A percentile compares a stretch with the other conserved stretches of the same genome.
phyloP scores from a whole-genome alignment of 306 rosid genomes.

The Delonix regia region DNA sequence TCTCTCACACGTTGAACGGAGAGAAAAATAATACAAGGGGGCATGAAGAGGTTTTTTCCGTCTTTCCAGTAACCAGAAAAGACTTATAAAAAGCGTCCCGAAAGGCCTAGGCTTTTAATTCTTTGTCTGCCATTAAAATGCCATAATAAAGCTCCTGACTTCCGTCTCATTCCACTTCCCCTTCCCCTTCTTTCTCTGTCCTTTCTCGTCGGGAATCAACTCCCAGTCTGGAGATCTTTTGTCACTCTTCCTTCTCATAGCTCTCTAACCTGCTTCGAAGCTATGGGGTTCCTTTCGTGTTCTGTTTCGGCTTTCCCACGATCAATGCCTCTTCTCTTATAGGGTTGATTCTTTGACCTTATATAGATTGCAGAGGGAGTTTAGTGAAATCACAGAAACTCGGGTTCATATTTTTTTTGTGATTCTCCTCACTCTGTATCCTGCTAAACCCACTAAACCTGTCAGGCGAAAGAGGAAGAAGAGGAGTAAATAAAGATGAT shows the following conservation, averaged over 20 bases:
- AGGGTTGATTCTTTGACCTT: neutral
- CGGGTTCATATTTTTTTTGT: neutral
- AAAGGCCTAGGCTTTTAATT: slow-evolving; percentile 44
- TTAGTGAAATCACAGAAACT: neutral
- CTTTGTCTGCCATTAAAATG: slow-evolving; percentile 53
- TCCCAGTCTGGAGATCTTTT: neutral
- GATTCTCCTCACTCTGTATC: neutral
- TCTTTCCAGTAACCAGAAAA: slow-evolving; percentile 29
- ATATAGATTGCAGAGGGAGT: neutral
- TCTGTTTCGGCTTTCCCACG: neutral
- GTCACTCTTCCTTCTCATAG: neutral
- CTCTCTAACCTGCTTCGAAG: neutral
- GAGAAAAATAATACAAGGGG: neutral
- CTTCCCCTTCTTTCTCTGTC: neutral
- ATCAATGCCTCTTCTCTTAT: neutral
- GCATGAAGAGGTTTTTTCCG: neutral
- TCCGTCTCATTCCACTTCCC: neutral
- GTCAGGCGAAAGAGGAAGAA: neutral
- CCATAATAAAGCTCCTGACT: slow-evolving; percentile 32
- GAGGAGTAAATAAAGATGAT: slow-evolving; percentile 41
- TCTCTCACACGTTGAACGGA: neutral
- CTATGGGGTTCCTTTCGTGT: neutral
- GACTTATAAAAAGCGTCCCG: slow-evolving; percentile 24
- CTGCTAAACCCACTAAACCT: neutral
- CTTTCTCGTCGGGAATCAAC: neutral